Evolutionary conservation across 2,329 filamentous ascomycete species (phyloP).

Genomic region (Leptographium radiaticola): DNA sequence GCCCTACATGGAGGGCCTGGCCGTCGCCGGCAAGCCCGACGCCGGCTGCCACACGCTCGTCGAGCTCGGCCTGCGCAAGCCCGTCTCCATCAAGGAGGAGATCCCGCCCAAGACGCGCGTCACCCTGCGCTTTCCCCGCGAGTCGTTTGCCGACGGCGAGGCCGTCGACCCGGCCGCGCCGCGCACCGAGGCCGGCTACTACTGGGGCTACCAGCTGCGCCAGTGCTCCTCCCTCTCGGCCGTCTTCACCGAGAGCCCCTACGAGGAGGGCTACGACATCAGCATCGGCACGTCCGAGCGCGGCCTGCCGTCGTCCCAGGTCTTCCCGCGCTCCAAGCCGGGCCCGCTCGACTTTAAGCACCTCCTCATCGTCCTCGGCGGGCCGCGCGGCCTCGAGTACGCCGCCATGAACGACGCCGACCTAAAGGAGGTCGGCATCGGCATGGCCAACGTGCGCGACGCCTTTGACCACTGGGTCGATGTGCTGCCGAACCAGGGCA

Average conservation of each 20-base stretch:
- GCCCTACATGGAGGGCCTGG: constrained; percentile 66
- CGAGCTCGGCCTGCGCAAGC: constrained; percentile 42
- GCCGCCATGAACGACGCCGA: constrained; percentile 50
- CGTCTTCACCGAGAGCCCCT: constrained; percentile 66
- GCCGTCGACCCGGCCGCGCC: constrained; percentile 57
- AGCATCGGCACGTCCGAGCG: constrained; percentile 77
- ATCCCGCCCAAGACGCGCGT: constrained; percentile 62
- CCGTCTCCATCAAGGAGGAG: constrained; percentile 40
- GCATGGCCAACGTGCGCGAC: constrained; percentile 49
- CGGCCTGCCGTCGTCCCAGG: constrained; percentile 38
- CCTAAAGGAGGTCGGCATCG: constrained; percentile 47
- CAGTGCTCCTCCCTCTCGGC: constrained; percentile 51
- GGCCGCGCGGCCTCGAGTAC: constrained; percentile 65
- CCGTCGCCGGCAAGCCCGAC: constrained; percentile 32
- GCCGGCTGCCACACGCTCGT: constrained; percentile 37
- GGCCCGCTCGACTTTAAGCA: constrained; percentile 45
- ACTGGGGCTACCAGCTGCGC: constrained; percentile 72
- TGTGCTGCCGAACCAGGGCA: constrained; percentile 66
- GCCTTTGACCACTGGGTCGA: constrained; percentile 81
- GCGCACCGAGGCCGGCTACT: constrained; percentile 65
- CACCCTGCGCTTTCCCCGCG: constrained; percentile 52
- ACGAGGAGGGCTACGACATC: constrained; percentile 66
- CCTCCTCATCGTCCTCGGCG: constrained; percentile 67
- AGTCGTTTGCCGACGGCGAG: constrained; percentile 32
- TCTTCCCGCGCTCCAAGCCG: constrained; percentile 29